Conservation (phyloP, 2,329 filamentous ascomycete genomes). For the Exophiala xenobiotica region DNA sequence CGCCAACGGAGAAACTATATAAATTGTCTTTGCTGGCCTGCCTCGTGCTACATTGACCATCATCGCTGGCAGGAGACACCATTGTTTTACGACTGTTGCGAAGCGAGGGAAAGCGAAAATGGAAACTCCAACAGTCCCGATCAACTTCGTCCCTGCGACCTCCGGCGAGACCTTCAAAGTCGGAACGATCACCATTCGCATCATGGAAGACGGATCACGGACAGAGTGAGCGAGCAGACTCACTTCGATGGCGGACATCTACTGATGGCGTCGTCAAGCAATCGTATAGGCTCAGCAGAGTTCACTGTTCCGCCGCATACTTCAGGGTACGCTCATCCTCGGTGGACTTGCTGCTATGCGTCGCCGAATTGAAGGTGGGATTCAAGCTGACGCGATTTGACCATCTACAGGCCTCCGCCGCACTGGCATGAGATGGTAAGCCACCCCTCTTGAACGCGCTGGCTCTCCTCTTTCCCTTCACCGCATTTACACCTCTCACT, state of each 20-base stretch:
- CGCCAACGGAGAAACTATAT: too few relatives aligned
- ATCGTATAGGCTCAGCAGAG: slow-evolving; percentile 26
- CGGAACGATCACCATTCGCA: slow-evolving; percentile 50
- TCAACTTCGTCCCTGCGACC: slow-evolving; percentile 51
- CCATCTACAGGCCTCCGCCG: slow-evolving; percentile 20
- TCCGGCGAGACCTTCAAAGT: slow-evolving; percentile 51
- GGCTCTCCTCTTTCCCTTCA: too few relatives aligned
- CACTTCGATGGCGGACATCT: too few relatives aligned
- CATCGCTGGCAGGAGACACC: background rate
- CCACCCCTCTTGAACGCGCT: background rate
- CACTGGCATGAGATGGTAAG: slow-evolving; percentile 30
- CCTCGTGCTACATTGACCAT: too few relatives aligned
- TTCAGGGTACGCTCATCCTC: slow-evolving; percentile 27
- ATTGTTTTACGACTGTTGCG: background rate
- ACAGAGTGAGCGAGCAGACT: slow-evolving; percentile 40
- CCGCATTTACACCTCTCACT: background rate
- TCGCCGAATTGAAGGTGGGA: too few relatives aligned
- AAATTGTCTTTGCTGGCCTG: too few relatives aligned
- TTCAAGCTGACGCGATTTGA: background rate
- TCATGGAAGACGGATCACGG: slow-evolving; percentile 53
- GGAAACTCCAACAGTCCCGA: slow-evolving; percentile 24
- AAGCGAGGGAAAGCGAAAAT: slow-evolving; percentile 3
- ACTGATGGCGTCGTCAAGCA: slow-evolving; percentile 31
- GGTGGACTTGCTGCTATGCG: too few relatives aligned
- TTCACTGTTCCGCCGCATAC: slow-evolving; percentile 30